Evolutionary conservation across 2,329 filamentous ascomycete species (phyloP).

Genomic region (Setomelanomma holmii): DNA sequence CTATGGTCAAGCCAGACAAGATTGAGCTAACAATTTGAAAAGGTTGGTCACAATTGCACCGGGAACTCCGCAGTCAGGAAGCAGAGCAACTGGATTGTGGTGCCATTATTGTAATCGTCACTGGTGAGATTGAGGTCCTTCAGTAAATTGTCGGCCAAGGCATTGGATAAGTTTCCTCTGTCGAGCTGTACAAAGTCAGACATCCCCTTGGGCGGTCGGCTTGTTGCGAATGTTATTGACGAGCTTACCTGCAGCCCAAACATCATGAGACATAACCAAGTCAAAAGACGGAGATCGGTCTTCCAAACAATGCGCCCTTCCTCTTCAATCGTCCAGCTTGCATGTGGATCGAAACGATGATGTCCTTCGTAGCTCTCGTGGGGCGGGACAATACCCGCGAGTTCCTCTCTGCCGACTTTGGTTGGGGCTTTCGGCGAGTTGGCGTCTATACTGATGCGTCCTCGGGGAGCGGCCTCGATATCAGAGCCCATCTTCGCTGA

Average conservation of each 20-base stretch:
- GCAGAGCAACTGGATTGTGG: conserved; percentile 74
- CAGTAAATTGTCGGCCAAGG: conserved; percentile 39
- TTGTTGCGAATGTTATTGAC: background rate
- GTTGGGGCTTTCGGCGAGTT: conserved; percentile 30
- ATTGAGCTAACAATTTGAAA: background rate
- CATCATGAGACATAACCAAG: conserved; percentile 49
- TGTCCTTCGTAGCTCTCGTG: conserved; percentile 60
- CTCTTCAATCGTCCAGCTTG: conserved; percentile 63
- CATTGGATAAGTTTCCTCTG: conserved; percentile 51
- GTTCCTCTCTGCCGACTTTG: conserved; percentile 36
- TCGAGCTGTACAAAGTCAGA: conserved; percentile 52
- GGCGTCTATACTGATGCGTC: conserved; percentile 31
- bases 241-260: conserved; percentile 44
- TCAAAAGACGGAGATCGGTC: conserved; percentile 46
- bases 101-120: conserved; percentile 46
- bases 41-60: conserved; percentile 25
- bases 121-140: conserved; percentile 37
- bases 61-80: conserved; percentile 69
- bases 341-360: conserved; percentile 64
- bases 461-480: conserved; percentile 27
- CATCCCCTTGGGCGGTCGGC: too few relatives aligned
- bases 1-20: conserved; percentile 31
- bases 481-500: conserved; percentile 28
- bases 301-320: conserved; percentile 62
- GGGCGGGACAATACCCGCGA: conserved; percentile 45